A percentile compares a stretch with the other conserved stretches of the same genome.
Conservation (phyloP, 306 rosid genomes). For the Fragaria iinumae region DNA sequence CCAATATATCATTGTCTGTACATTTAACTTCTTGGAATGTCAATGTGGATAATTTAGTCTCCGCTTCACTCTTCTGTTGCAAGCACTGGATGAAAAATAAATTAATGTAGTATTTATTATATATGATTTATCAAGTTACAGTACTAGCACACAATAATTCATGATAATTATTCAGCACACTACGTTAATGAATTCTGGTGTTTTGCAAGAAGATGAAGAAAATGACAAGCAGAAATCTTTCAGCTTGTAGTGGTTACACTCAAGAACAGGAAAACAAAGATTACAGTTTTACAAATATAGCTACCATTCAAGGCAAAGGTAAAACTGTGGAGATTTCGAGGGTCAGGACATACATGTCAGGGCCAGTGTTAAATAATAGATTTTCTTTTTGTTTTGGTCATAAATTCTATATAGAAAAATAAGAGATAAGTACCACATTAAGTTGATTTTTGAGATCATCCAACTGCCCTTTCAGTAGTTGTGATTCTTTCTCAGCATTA, state of each 20-base stretch:
- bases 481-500: conserved; percentile 72
- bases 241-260: conserved; percentile 8
- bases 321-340: not conserved
- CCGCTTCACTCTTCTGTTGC: conserved; percentile 73
- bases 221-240: conserved; percentile 15
- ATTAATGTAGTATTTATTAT: not conserved
- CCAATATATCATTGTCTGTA: conserved; percentile 45
- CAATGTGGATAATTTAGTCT: conserved; percentile 62
- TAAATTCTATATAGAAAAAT: not conserved
- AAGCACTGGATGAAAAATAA: conserved; percentile 48
- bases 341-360: not conserved
- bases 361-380: not conserved
- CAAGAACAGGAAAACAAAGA: conserved; percentile 12
- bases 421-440: conserved; percentile 55
- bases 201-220: conserved; percentile 17
- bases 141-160: conserved; percentile 14
- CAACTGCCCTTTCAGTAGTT: conserved; percentile 65
- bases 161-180: not conserved
- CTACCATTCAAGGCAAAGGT: not conserved
- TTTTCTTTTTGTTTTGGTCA: not conserved
- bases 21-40: conserved; percentile 55
- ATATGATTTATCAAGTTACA: not conserved
- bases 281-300: not conserved
- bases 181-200: not conserved
- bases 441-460: conserved; percentile 61